phyloP scores from a whole-genome alignment of 2,329 filamentous ascomycete species.

The Beauveria medogensis region DNA sequence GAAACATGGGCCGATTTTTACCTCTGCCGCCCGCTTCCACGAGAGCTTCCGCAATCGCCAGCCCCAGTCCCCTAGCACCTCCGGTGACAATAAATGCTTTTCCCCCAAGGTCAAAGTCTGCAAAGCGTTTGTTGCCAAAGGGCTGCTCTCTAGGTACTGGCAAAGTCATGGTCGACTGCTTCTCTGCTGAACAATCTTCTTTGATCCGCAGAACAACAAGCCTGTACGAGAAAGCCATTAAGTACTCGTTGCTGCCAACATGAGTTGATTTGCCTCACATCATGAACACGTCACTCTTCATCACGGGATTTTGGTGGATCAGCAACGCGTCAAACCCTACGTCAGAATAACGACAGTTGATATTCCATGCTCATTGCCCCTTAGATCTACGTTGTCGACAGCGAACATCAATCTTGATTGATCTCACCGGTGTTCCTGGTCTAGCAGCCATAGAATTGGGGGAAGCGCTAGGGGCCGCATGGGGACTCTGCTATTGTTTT shows the following conservation, averaged over 20 bases:
- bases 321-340: neutral
- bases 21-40: constrained; percentile 66
- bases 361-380: neutral
- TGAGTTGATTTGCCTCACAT: neutral
- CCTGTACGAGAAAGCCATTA: too few relatives aligned
- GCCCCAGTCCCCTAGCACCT: constrained; percentile 52
- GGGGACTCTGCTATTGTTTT: too few relatives aligned
- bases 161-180: neutral
- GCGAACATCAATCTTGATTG: neutral
- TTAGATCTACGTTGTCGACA: too few relatives aligned
- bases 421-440: too few relatives aligned
- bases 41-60: constrained; percentile 64
- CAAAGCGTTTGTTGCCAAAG: constrained; percentile 34
- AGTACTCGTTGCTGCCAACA: too few relatives aligned
- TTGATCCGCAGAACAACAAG: too few relatives aligned
- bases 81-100: constrained; percentile 65
- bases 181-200: neutral
- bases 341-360: neutral
- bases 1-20: neutral
- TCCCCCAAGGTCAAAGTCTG: constrained; percentile 62
- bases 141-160: neutral
- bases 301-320: too few relatives aligned
- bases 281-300: neutral
- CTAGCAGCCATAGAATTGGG: too few relatives aligned
- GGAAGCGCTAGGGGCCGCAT: too few relatives aligned